Percentiles rank a stretch among this genome's conserved stretches.
Evolutionary conservation across 2,329 filamentous ascomycete genomes (phyloP).

Genomic region (Neopestalotiopsis sp.): DNA sequence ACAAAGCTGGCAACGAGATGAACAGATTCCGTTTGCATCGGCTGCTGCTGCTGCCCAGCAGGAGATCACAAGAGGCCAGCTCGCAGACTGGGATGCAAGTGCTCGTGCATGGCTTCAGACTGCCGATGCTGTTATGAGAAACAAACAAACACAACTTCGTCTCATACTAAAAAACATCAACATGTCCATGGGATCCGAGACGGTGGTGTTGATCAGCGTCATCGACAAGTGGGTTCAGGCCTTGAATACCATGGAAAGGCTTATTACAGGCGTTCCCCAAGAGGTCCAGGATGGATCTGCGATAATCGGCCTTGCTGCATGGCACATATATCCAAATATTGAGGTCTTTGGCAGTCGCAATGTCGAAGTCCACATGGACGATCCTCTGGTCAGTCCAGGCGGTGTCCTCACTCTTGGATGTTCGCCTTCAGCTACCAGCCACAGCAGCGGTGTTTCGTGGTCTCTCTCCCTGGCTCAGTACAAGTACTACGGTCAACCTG

Average conservation of each 20-base stretch:
- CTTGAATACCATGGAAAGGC: constrained; percentile 18
- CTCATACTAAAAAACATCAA: constrained; percentile 22
- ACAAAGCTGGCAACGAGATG: constrained; percentile 6
- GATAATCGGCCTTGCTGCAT: constrained; percentile 20
- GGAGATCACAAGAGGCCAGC: constrained; percentile 28
- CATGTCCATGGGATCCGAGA: constrained; percentile 6
- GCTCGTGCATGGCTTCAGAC: constrained; percentile 38
- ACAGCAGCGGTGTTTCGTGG: constrained; percentile 19
- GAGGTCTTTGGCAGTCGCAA: constrained; percentile 13
- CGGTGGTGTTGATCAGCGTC: constrained; percentile 15
- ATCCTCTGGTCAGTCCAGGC: constrained; percentile 14
- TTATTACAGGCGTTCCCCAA: constrained; percentile 20
- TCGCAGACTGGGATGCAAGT: constrained; percentile 39
- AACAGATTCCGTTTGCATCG: background rate
- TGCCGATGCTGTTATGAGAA: constrained; percentile 31
- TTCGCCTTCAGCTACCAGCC: background rate
- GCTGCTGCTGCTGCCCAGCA: constrained; percentile 17
- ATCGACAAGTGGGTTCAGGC: constrained; percentile 19
- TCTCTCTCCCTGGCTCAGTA: constrained; percentile 22
- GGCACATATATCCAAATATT: constrained; percentile 23
- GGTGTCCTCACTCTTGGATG: constrained; percentile 21
- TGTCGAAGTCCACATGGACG: constrained; percentile 16
- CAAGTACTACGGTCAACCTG: constrained; percentile 20
- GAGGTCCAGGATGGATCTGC: constrained; percentile 17
- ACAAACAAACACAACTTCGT: constrained; percentile 18